Percentiles rank a stretch among this genome's conserved stretches.
These are phyloP conservation scores for Eucalyptus regnans DNA, from an alignment of 345 rosid species.

Conservation along the genomic window DNA sequence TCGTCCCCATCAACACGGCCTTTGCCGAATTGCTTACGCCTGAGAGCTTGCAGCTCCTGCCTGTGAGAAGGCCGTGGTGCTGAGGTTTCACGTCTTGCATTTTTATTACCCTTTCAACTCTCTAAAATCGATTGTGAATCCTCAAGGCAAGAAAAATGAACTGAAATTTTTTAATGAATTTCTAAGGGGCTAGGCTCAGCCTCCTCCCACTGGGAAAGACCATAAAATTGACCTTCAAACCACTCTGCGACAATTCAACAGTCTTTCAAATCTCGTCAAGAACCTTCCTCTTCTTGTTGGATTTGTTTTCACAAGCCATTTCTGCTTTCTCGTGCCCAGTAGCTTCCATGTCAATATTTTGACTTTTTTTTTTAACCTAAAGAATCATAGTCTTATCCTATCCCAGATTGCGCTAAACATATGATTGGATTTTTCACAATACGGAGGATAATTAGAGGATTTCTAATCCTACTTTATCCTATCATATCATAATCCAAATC, in stretches of 20 bases:
- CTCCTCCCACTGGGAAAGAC: constrained; percentile 49
- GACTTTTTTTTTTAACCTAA: constrained; percentile 17
- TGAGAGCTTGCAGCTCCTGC: constrained; percentile 46
- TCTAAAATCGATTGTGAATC: constrained; percentile 74
- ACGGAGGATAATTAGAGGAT: too few species aligned
- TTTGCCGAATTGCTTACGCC: constrained; percentile 61
- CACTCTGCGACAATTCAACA: constrained; percentile 53
- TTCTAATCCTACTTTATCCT: background rate
- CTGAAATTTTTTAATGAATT: constrained; percentile 33
- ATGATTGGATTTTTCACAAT: background rate
- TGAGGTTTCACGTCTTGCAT: constrained; percentile 73
- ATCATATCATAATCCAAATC: background rate
- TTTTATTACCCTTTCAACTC: constrained; percentile 82
- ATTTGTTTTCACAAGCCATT: constrained; percentile 13
- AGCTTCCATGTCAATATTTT: background rate
- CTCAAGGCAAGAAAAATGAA: constrained; percentile 59
- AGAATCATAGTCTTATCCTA: constrained; percentile 25
- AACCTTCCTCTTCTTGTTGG: constrained; percentile 69
- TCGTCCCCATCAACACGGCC: constrained; percentile 68
- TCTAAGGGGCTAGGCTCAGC: constrained; percentile 21
- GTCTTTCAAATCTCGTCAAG: constrained; percentile 63
- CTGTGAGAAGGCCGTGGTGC: constrained; percentile 55
- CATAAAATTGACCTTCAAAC: constrained; percentile 47
- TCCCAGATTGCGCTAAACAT: background rate
- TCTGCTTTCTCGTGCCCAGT: constrained; percentile 11